Evolutionary conservation across 2,329 filamentous ascomycete genomes (phyloP), one percentile per base, ranked within the genome.

Genomic region (Penicillium sp.): DNA sequence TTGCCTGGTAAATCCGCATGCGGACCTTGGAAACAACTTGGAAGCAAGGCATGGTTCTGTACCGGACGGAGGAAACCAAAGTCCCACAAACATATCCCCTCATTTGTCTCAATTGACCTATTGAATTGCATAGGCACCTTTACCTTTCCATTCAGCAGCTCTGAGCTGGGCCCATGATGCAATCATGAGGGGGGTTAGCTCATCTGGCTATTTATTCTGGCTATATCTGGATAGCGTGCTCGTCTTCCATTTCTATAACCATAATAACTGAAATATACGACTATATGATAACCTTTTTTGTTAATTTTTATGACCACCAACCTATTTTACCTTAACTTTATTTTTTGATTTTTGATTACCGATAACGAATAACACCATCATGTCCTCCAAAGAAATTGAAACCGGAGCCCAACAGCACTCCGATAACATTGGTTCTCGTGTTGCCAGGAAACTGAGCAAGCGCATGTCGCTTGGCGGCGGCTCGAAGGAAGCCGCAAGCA

Each of bases 161-260:
- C 54, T 40, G 44, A 61, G 20, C 4, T 40, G 8, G 47, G 6
- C 42, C 39, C 43, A 62, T 63, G 61, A 63, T 63, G 61, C 58
- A 62, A 63, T 54, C 24, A 13, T 13, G 34, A 40, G 21, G 27
- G 30, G 20, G 9, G 24, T 20, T 26, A 17, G 15, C 20, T 41
- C 24, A 27, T 39, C 41, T 37, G 27, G 39, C 53, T 55, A 51
- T 51, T 62, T 59, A 60, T 50, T 47, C 3, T 24, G 44, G 5
- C n/a, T 15, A 17, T n/a, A 27, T 21, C 46, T 52, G 26, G 33
- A 2, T 29, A 36, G 6, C 3, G 44, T 32, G 7, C 26, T 23
- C 5, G 13, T 33, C 18, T 26, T 17, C n/a, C 21, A 15, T 40
- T n/a, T 15, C 27, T 33, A 12, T 41, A 33, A 18, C 27, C 23